Percentiles rank a stretch among this genome's conserved stretches.
phyloP scores from a whole-genome alignment of 2,329 filamentous ascomycete species.

The Venturia effusa region DNA sequence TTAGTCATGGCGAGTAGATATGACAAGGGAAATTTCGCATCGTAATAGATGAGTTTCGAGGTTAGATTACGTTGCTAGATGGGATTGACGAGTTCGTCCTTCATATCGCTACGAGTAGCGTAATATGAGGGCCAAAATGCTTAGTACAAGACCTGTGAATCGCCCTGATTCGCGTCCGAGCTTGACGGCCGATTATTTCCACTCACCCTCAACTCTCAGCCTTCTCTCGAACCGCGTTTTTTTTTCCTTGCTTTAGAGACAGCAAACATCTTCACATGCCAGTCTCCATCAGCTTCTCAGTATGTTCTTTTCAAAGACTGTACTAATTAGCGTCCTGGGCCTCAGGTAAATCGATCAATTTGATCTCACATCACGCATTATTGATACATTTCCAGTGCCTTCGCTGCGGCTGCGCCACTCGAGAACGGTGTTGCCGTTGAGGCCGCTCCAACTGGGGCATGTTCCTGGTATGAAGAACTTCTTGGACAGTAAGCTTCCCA shows the following conservation, averaged over 20 bases:
- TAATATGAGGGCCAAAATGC: background rate
- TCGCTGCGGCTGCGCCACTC: background rate
- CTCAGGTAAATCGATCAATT: background rate
- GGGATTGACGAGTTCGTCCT: background rate
- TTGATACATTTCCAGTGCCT: background rate
- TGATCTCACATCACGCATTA: background rate
- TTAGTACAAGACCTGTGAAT: background rate
- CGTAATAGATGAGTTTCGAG: background rate
- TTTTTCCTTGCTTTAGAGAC: too few species aligned
- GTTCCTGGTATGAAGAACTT: background rate
- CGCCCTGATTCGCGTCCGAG: background rate
- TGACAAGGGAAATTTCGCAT: too few species aligned
- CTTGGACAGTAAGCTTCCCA: background rate
- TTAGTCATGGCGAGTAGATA: too few species aligned
- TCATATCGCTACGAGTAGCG: background rate
- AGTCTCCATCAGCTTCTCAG: background rate
- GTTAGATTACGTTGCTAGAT: background rate
- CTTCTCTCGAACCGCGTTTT: background rate
- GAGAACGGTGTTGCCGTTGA: background rate
- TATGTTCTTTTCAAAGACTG: background rate
- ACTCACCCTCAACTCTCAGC: background rate
- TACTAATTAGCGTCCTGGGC: slow-evolving; percentile 3
- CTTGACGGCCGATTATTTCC: background rate
- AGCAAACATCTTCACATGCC: background rate
- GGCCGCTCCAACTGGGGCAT: background rate